Evolutionary conservation across 148 eudicot genomes (phyloP), one percentile per base, ranked within the genome.

Genomic region (Nyssa sinensis): DNA sequence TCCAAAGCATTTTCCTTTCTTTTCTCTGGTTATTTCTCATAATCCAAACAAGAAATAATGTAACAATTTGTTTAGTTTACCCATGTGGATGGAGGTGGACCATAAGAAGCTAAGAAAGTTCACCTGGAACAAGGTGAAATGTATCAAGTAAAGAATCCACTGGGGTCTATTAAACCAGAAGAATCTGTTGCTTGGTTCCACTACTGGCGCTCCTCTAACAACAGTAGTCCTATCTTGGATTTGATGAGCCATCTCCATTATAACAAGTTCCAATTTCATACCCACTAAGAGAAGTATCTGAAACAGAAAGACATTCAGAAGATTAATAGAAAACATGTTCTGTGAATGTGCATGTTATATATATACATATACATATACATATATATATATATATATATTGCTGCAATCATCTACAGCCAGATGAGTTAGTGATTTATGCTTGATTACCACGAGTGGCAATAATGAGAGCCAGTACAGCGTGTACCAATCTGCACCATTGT

Each of bases 161-260:
- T 74, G 75, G 16, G 87, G 87, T 8, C 71, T 69, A 68, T 78
- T 81, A 62, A 84, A 84, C 87, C 87, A 84, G 62, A 84, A 84
- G 47, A 71, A 78, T 14, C 62, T 79, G 71, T 84, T 78, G 70
- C 69, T 75, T 35, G 82, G 82, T 58, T 81, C 78, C 24, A 84
- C 87, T 14, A 81, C 70, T 3, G 84, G 87, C 2, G 82, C 82
- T 57, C 87, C 87, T 76, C 80, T 78, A 71, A 84, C 84, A 16
- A 84, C 59, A 25, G 80, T 74, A 1, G 82, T 62, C 39, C 80
- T 33, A 31, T 84, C 87, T 76, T 75, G 73, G 27, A 81, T 78
- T 30, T 79, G 82, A 21, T 81, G 82, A 69, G 84, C 87, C 87
- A 84, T 78, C 67, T 78, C 84, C 81, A 81, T 76, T 9, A 84